Conservation (phyloP, 2,329 filamentous ascomycete genomes). For the Phyllosticta citribraziliensis region DNA sequence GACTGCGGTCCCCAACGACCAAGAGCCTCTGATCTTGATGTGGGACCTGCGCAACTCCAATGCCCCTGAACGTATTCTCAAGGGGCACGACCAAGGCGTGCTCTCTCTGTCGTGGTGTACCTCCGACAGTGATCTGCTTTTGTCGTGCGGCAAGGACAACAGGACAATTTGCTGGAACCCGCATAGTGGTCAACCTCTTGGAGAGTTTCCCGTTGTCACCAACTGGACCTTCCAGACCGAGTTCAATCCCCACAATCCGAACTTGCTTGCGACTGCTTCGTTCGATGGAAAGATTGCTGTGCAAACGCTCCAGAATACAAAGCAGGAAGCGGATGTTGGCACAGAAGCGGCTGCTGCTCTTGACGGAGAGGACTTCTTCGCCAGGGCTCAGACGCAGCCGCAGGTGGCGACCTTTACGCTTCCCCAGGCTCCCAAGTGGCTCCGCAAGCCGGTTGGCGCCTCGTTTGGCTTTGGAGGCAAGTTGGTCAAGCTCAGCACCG, state of each 20-base stretch:
- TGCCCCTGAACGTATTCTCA: slow-evolving; percentile 76
- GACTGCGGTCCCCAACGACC: slow-evolving; percentile 84
- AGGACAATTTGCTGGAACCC: slow-evolving; percentile 94
- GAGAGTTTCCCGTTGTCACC: slow-evolving; percentile 94
- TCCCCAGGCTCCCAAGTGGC: slow-evolving; percentile 78
- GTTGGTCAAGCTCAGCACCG: slow-evolving; percentile 64
- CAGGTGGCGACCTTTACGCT: slow-evolving; percentile 86
- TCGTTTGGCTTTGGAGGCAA: slow-evolving; percentile 96
- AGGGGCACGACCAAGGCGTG: slow-evolving; percentile 90
- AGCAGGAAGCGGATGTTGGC: slow-evolving; percentile 53
- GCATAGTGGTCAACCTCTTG: slow-evolving; percentile 74
- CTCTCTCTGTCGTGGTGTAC: slow-evolving; percentile 91
- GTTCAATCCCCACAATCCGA: slow-evolving; percentile 90
- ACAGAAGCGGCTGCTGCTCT: slow-evolving; percentile 55
- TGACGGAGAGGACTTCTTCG: slow-evolving; percentile 94
- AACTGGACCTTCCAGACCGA: slow-evolving; percentile 97
- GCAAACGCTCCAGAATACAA: slow-evolving; percentile 90
- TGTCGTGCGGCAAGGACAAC: slow-evolving; percentile 96
- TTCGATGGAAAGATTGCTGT: slow-evolving; percentile 95
- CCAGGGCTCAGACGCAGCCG: slow-evolving; percentile 81
- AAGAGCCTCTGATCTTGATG: slow-evolving; percentile 74
- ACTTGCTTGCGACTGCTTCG: slow-evolving; percentile 84
- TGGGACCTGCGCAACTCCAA: slow-evolving; percentile 97
- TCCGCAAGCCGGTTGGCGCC: slow-evolving; percentile 72
- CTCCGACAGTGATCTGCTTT: slow-evolving; percentile 77